Conservation (phyloP, 2,329 filamentous ascomycete species). For the Elsinoe necatrix region DNA sequence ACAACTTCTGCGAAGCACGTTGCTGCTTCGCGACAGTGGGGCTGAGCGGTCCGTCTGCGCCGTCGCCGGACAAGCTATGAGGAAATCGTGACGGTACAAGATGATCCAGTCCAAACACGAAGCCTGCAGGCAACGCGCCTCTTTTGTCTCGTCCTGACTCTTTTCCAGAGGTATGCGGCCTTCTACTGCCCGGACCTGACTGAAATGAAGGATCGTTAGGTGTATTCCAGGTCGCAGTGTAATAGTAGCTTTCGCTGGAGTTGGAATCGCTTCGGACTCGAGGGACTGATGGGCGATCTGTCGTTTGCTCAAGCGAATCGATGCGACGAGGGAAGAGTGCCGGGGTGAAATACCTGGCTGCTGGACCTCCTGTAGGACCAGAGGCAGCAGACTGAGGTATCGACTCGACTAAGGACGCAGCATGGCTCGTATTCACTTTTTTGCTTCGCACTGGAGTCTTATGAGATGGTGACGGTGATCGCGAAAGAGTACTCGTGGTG, state of each 20-base stretch:
- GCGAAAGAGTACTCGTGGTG: slow-evolving; percentile 11
- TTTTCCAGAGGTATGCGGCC: slow-evolving; percentile 5
- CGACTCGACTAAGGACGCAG: not conserved
- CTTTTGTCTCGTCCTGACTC: not conserved
- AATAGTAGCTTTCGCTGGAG: slow-evolving; percentile 13
- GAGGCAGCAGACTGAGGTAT: slow-evolving; percentile 7
- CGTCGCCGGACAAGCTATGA: slow-evolving; percentile 24
- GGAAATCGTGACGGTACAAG: slow-evolving; percentile 26
- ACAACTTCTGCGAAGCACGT: slow-evolving; percentile 1
- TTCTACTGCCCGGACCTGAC: not conserved
- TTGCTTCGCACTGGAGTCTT: slow-evolving; percentile 13
- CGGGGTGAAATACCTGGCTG: slow-evolving; percentile 12
- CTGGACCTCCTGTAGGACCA: not conserved
- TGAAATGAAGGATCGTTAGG: slow-evolving; percentile 9
- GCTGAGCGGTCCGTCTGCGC: slow-evolving; percentile 18
- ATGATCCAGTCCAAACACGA: slow-evolving; percentile 29
- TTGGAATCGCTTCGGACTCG: slow-evolving; percentile 3
- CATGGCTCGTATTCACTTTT: slow-evolving; percentile 2
- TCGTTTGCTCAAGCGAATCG: slow-evolving; percentile 4
- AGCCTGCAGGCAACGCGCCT: not conserved
- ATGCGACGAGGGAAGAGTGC: slow-evolving; percentile 12
- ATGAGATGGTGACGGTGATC: slow-evolving; percentile 1
- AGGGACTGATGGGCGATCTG: not conserved
- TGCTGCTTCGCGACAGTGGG: slow-evolving; percentile 12
- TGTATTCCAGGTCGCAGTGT: slow-evolving; percentile 15